A percentile compares a stretch with the other conserved stretches of the same genome.
phyloP scores from a whole-genome alignment of 164 flowering plant genomes.

The grape (Vitis vinifera) region DNA sequence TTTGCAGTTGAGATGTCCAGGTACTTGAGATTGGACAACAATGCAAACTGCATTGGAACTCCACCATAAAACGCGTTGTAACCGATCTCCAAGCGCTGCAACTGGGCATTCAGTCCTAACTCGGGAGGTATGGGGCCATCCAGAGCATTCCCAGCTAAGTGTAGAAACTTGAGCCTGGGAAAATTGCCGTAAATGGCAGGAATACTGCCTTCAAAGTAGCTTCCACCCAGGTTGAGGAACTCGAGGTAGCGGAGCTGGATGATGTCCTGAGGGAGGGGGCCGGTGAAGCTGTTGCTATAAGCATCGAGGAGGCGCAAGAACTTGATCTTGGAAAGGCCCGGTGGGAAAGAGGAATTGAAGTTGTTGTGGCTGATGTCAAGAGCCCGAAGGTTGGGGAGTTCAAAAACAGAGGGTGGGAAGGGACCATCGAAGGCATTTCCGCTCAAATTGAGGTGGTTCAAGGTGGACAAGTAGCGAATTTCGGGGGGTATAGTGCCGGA shows the following conservation, averaged over 20 bases:
- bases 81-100: slow-evolving; percentile 79
- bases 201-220: slow-evolving; percentile 75
- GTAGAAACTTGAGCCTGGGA: slow-evolving; percentile 43
- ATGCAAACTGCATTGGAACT: slow-evolving; percentile 42
- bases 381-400: slow-evolving; percentile 40
- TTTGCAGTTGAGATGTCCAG: slow-evolving; percentile 57
- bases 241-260: slow-evolving; percentile 48
- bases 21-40: slow-evolving; percentile 53
- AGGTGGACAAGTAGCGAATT: slow-evolving; percentile 37
- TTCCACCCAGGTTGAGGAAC: slow-evolving; percentile 82
- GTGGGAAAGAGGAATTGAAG: slow-evolving; percentile 67
- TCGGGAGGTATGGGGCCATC: slow-evolving; percentile 61
- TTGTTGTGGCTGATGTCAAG: slow-evolving; percentile 82
- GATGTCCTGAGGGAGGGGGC: slow-evolving; percentile 64
- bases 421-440: slow-evolving; percentile 66
- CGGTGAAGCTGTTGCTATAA: slow-evolving; percentile 84
- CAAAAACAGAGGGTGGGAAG: slow-evolving; percentile 52
- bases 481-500: slow-evolving; percentile 64
- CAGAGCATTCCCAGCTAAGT: slow-evolving; percentile 68
- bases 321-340: slow-evolving; percentile 57
- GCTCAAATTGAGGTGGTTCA: slow-evolving; percentile 70
- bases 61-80: slow-evolving; percentile 57
- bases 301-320: slow-evolving; percentile 54
- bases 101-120: slow-evolving; percentile 42
- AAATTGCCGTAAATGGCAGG: slow-evolving; percentile 59